Percentiles rank a stretch among this genome's conserved stretches.
Evolutionary conservation across 1,139 yeast genomes (phyloP).

Genomic region (Hyphopichia buzzinii): DNA sequence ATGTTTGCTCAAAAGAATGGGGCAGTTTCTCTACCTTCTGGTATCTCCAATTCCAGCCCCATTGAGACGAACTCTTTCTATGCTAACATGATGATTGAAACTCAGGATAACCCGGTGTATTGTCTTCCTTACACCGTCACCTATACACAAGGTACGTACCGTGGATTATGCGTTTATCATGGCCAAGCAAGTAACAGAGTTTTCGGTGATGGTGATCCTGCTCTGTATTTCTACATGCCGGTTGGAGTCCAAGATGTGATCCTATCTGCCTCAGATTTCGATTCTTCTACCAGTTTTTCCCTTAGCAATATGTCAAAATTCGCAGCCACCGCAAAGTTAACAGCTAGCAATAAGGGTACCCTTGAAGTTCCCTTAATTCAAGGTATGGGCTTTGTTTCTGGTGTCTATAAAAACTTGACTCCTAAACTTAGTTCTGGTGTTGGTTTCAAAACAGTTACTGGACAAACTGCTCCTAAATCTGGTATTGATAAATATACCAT

Average conservation of each 20-base stretch:
- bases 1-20: conserved; percentile 41
- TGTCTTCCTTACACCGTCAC: conserved; percentile 73
- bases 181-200: conserved; percentile 52
- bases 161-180: conserved; percentile 64
- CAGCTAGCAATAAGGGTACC: conserved; percentile 14
- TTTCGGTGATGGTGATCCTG: conserved; percentile 53
- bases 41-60: conserved; percentile 41
- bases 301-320: conserved; percentile 19
- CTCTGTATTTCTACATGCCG: conserved; percentile 39
- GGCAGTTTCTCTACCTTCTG: conserved; percentile 46
- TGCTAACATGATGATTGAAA: conserved; percentile 64
- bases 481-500: conserved; percentile 11
- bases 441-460: conserved; percentile 46
- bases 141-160: conserved; percentile 21
- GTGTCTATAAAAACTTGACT: conserved; percentile 49
- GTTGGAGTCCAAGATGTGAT: conserved; percentile 23
- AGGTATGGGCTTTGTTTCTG: conserved; percentile 70
- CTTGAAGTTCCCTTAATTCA: conserved; percentile 38
- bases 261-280: conserved; percentile 24
- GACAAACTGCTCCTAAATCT: conserved; percentile 28
- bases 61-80: conserved; percentile 77
- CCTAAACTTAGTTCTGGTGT: conserved; percentile 49
- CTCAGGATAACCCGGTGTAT: conserved; percentile 59
- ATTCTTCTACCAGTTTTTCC: conserved; percentile 17
- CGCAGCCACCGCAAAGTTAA: conserved; percentile 19